Base-by-base conservation (phyloP, 768 basidiomycete genomes). In the Phaeotremella fagi region DNA sequence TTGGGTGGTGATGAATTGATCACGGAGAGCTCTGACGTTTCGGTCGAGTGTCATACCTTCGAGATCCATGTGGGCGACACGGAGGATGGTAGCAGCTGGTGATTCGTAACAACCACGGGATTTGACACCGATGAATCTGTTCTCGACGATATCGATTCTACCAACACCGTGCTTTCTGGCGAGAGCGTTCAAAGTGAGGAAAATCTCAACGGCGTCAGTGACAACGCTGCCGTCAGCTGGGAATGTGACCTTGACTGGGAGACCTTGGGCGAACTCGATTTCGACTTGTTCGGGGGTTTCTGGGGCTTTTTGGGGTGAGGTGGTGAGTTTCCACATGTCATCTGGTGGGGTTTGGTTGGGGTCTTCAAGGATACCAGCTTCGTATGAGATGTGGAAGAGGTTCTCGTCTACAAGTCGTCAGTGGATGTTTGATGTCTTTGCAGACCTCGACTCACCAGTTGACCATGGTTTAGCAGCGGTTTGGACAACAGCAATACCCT, bases 301-400 rank as follows among this genome's bases (percentile, higher is more conserved):
- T 14, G 95, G 91, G 1, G 92, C 90, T 42, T 84, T 75, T 69
- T 91, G 86, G 29, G 88, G 86, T 23, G 86, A 81, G 52, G 80
- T 79, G 58, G 89, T 97, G 60, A 98, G 84, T 76, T 97, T 98
- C 95, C 95, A 99, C 95, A 99, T 99, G 80, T 98, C 94, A 12
- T 75, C 73, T 16, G 94, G 94, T 48, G 95, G 95, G 4, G 90
- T 97, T 55, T 79, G 84, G 80, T 94, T 83, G 59, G 95, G 95
- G 72, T 98, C 87, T 75, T 99, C 95, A 60, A 99, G 84, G 75
- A 99, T 98, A 41, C 94, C 95, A 11, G 95, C 94, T 76, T 99
- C 95, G 78, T 97, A 99, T 16, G 95, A 98, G 77, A 98, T 99
- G 80, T 99, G 95, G 85, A 94, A 97, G 44, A 99, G 81, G 79